A percentile compares a stretch with the other conserved stretches of the same genome.
Conservation (phyloP, 164 flowering plant genomes). For the Liriodendron chinense region DNA sequence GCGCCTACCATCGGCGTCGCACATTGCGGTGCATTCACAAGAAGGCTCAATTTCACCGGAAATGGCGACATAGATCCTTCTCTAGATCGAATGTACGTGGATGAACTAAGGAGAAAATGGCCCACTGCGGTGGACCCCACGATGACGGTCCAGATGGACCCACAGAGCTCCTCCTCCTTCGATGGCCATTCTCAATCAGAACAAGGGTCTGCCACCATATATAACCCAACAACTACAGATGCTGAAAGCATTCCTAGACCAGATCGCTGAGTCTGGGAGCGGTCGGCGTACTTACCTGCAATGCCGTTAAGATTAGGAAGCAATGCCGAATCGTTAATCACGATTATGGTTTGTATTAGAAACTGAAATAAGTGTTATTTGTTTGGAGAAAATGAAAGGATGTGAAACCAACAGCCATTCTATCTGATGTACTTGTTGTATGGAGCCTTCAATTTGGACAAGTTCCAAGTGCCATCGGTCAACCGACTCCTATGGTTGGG, state of each 20-base stretch:
- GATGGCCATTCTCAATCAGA: slow-evolving; percentile 26
- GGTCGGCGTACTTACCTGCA: not conserved
- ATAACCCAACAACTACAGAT: not conserved
- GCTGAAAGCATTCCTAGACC: not conserved
- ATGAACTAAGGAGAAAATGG: slow-evolving; percentile 37
- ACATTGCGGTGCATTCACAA: slow-evolving; percentile 37
- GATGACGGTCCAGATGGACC: too few relatives aligned
- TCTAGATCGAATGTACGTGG: slow-evolving; percentile 37
- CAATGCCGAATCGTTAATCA: too few relatives aligned
- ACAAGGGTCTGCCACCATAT: slow-evolving; percentile 30
- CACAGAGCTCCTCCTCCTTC: slow-evolving; percentile 29
- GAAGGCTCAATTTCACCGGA: slow-evolving; percentile 59
- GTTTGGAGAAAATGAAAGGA: too few relatives aligned
- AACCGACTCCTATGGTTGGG: too few relatives aligned
- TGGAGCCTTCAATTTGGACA: too few relatives aligned
- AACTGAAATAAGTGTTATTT: too few relatives aligned
- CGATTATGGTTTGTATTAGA: too few relatives aligned
- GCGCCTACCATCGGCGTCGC: slow-evolving; percentile 52
- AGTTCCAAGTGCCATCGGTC: too few relatives aligned
- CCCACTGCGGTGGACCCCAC: slow-evolving; percentile 21
- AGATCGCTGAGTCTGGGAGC: slow-evolving; percentile 8
- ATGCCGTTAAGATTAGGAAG: too few relatives aligned
- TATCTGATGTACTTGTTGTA: too few relatives aligned
- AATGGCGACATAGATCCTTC: slow-evolving; percentile 50
- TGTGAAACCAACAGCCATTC: too few relatives aligned